Evolutionary conservation across 2,329 filamentous ascomycete species (phyloP).

Genomic region (Xylaria polymorpha): DNA sequence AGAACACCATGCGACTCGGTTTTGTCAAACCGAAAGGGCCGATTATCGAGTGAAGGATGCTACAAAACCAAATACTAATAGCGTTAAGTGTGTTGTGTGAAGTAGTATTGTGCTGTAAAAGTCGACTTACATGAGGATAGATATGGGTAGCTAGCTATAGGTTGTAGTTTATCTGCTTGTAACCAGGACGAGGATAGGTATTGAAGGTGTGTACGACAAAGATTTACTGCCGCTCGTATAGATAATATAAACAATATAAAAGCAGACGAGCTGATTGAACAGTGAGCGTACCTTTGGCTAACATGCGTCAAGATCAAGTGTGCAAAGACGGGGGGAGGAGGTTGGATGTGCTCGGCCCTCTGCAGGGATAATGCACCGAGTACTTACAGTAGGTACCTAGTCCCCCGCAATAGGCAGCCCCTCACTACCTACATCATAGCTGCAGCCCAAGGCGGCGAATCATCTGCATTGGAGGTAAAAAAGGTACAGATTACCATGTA

Average conservation of each 20-base stretch:
- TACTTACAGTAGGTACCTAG: too few relatives aligned
- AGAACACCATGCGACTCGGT: not conserved
- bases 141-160: not conserved
- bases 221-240: not conserved
- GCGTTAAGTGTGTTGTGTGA: not conserved
- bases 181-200: not conserved
- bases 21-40: not conserved
- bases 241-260: not conserved
- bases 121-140: conserved; percentile 1
- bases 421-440: conserved; percentile 1
- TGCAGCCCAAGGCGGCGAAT: too few relatives aligned
- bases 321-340: not conserved
- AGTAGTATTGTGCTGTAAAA: not conserved
- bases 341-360: not conserved
- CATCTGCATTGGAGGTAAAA: too few relatives aligned
- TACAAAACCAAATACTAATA: not conserved
- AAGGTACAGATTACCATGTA: too few relatives aligned
- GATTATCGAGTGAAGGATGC: not conserved
- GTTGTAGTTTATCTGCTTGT: too few relatives aligned
- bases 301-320: too few relatives aligned
- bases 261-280: not conserved
- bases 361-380: not conserved
- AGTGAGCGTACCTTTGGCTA: not conserved
- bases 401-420: not conserved
- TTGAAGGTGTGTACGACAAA: not conserved